Evolutionary conservation across 2,329 filamentous ascomycete genomes (phyloP).

Genomic region (Penicillium psychrosexuale): DNA sequence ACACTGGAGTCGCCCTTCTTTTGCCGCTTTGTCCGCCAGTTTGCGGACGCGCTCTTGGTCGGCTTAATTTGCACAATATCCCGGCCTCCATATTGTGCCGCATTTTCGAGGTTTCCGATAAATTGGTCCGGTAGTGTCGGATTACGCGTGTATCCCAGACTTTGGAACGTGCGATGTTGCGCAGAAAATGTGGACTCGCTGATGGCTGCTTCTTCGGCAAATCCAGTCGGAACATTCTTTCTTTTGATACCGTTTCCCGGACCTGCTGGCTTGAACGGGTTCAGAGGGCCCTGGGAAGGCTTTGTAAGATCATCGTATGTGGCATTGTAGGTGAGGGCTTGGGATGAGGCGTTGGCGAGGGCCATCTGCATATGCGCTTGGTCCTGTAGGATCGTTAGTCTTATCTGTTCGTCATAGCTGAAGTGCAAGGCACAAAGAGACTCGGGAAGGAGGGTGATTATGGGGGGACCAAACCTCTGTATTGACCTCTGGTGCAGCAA

Average conservation of each 20-base stretch:
- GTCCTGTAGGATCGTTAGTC: constrained; percentile 47
- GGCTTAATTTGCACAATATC: constrained; percentile 56
- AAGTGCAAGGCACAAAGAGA: neutral
- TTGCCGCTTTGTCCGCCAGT: constrained; percentile 71
- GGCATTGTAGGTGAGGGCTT: constrained; percentile 52
- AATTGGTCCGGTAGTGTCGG: constrained; percentile 44
- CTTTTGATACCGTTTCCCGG: constrained; percentile 59
- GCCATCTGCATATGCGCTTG: constrained; percentile 50
- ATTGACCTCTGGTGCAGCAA: constrained; percentile 53
- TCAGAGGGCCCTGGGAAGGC: constrained; percentile 65
- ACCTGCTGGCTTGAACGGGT: constrained; percentile 68
- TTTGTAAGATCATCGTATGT: constrained; percentile 70
- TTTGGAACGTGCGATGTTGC: constrained; percentile 80
- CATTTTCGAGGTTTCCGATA: constrained; percentile 49
- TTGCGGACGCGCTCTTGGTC: constrained; percentile 68
- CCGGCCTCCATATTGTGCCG: constrained; percentile 46
- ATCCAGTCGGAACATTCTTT: constrained; percentile 80
- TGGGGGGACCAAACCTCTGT: constrained; percentile 54
- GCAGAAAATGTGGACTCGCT: constrained; percentile 87
- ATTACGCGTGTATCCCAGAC: constrained; percentile 54
- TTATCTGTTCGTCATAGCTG: constrained; percentile 14
- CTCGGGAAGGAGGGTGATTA: constrained; percentile 1
- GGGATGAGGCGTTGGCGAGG: constrained; percentile 52
- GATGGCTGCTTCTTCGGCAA: constrained; percentile 81
- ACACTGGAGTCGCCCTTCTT: constrained; percentile 79